These are phyloP conservation scores for Backusella australiensis DNA, from an alignment of 192 early-diverging fungal genomes.

Conservation along the genomic window DNA sequence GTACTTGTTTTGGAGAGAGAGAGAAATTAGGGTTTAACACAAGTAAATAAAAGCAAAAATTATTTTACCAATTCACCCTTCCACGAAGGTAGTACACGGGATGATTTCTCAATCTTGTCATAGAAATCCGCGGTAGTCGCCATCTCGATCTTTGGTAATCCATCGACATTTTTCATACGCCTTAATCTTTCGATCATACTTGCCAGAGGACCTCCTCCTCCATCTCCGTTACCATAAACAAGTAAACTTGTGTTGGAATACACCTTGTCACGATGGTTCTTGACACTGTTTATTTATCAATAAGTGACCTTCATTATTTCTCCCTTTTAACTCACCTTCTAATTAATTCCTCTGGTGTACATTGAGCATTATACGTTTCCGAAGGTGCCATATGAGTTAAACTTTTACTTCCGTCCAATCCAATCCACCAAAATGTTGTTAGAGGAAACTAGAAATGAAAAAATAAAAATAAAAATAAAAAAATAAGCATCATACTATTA, in stretches of 20 bases:
- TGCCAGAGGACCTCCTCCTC: slow-evolving; percentile 86
- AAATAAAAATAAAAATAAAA: no score
- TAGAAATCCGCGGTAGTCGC: slow-evolving; percentile 85
- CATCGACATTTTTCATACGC: slow-evolving; percentile 76
- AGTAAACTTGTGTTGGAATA: slow-evolving; percentile 84
- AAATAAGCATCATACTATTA: no score
- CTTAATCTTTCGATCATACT: slow-evolving; percentile 84
- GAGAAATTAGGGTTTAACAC: no score
- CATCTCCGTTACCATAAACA: slow-evolving; percentile 96
- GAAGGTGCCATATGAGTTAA: slow-evolving; percentile 91
- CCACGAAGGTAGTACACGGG: slow-evolving; percentile 76
- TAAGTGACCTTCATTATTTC: not conserved
- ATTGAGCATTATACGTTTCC: slow-evolving; percentile 71
- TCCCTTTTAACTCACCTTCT: not conserved
- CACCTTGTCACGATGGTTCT: slow-evolving; percentile 85
- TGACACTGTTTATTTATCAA: slow-evolving; percentile 50
- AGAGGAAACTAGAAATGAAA: slow-evolving; percentile 70
- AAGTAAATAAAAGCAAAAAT: not conserved
- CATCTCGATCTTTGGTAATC: slow-evolving; percentile 67
- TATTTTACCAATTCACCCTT: slow-evolving; percentile 80
- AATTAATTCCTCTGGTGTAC: slow-evolving; percentile 30
- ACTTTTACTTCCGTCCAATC: slow-evolving; percentile 80
- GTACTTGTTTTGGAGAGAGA: slow-evolving; percentile 47
- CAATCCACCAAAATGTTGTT: slow-evolving; percentile 94
- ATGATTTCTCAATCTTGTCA: slow-evolving; percentile 67